Percentiles rank a stretch among this genome's conserved stretches.
phyloP scores from a whole-genome alignment of 2,329 filamentous ascomycete species.

The Penicillium sp. region DNA sequence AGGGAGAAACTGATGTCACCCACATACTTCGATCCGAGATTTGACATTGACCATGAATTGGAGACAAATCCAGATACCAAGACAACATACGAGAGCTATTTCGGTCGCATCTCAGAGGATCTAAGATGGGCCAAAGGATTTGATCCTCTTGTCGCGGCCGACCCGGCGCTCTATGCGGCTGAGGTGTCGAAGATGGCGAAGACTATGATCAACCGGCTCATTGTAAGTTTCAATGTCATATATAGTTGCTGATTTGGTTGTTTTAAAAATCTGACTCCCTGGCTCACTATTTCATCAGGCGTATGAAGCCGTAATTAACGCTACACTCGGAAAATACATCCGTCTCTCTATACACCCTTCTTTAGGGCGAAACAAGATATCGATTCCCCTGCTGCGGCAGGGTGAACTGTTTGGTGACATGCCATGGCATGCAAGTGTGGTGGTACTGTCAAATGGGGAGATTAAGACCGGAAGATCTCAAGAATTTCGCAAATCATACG shows the following conservation, averaged over 20 bases:
- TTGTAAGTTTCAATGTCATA: neutral
- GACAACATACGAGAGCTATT: conserved; percentile 5
- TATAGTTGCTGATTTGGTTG: neutral
- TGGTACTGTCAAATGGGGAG: conserved; percentile 2
- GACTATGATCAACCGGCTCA: conserved; percentile 5
- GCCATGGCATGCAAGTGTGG: conserved; percentile 8
- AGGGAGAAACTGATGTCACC: conserved; percentile 7
- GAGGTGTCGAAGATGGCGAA: conserved; percentile 5
- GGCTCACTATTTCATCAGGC: neutral
- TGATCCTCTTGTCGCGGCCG: neutral
- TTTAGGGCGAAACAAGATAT: conserved; percentile 3
- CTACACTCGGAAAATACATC: conserved; percentile 3
- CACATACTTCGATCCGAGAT: conserved; percentile 2
- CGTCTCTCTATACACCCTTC: conserved; percentile 9
- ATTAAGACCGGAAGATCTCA: neutral
- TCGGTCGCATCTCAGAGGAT: conserved; percentile 8
- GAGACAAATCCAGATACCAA: conserved; percentile 4
- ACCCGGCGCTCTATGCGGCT: neutral
- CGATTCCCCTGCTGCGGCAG: conserved; percentile 3
- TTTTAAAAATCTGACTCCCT: neutral
- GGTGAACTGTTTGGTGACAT: conserved; percentile 6
- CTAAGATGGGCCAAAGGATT: conserved; percentile 6
- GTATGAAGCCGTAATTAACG: conserved; percentile 4
- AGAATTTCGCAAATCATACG: conserved; percentile 5
- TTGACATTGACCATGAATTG: conserved; percentile 3